Conservation (phyloP, 2,329 filamentous ascomycete species). For the Grosmannia huntii region DNA sequence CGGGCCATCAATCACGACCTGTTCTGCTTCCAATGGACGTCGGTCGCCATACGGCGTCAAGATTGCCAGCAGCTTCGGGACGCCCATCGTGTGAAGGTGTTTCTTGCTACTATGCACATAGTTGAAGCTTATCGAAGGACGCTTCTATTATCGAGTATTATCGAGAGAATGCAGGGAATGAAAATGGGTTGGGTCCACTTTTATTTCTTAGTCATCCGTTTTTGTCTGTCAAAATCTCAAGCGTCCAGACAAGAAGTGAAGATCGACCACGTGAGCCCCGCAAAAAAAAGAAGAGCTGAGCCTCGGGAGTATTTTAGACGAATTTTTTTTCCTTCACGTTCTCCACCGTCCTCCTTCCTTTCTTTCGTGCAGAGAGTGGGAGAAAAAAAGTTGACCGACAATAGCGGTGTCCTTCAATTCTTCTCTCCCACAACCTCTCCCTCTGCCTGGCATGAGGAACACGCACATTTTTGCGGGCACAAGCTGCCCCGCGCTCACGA, state of each 20-base stretch:
- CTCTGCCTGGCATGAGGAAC: constrained; percentile 23
- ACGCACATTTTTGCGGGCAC: constrained; percentile 57
- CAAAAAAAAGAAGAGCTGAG: neutral
- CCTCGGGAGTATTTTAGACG: neutral
- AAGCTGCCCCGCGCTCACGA: constrained; percentile 51
- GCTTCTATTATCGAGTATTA: neutral
- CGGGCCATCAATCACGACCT: constrained; percentile 16
- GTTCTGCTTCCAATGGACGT: constrained; percentile 7
- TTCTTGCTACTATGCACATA: neutral
- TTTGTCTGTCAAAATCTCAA: neutral
- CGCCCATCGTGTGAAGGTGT: constrained; percentile 13
- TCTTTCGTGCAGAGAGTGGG: neutral
- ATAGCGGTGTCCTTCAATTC: neutral
- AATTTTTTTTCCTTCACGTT: neutral
- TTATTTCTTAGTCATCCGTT: neutral
- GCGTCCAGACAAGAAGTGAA: neutral
- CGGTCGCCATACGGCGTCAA: constrained; percentile 13
- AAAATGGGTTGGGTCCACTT: neutral
- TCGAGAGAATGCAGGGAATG: neutral
- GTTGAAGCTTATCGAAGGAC: neutral
- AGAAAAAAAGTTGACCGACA: neutral
- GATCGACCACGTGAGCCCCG: constrained; percentile 1
- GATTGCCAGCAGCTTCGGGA: constrained; percentile 13
- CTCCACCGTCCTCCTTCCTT: neutral
- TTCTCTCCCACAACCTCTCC: neutral